Evolutionary conservation across 2,329 filamentous ascomycete species (phyloP).

Genomic region (Monilinia fructicola): DNA sequence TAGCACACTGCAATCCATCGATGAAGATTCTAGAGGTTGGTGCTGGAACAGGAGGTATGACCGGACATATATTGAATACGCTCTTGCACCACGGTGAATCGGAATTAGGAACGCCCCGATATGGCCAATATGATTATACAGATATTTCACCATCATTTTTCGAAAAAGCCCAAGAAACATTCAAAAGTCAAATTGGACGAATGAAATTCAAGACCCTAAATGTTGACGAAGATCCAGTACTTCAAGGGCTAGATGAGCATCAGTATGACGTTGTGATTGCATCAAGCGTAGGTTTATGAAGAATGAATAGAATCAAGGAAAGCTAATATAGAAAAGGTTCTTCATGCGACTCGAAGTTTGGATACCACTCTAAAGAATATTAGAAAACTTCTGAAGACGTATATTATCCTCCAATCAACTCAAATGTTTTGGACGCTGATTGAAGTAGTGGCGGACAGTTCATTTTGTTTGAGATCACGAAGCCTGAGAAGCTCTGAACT

Average conservation of each 20-base stretch:
- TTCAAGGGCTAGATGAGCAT: constrained; percentile 28
- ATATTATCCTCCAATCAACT: not conserved
- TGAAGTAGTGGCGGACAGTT: constrained; percentile 30
- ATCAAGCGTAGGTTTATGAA: no score
- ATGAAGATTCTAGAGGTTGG: constrained; percentile 32
- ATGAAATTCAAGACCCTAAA: constrained; percentile 38
- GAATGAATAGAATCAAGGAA: no score
- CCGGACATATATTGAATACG: not conserved
- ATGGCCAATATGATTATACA: constrained; percentile 46
- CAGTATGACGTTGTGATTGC: constrained; percentile 34
- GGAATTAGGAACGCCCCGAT: no score
- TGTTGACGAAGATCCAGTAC: constrained; percentile 18
- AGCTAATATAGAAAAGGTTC: constrained; percentile 25
- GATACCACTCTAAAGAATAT: constrained; percentile 34
- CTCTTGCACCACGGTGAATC: not conserved
- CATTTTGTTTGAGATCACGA: constrained; percentile 34
- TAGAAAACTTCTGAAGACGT: constrained; percentile 37
- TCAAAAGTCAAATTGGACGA: constrained; percentile 30
- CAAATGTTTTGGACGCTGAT: no score
- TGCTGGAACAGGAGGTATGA: constrained; percentile 24
- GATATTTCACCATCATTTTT: constrained; percentile 48
- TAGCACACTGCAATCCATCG: not conserved
- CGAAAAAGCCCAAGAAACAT: constrained; percentile 38
- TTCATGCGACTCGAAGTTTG: constrained; percentile 33
- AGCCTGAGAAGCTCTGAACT: not conserved